phyloP scores from a whole-genome alignment of 2,329 filamentous ascomycete species.

The Xylariaceae sp. region DNA sequence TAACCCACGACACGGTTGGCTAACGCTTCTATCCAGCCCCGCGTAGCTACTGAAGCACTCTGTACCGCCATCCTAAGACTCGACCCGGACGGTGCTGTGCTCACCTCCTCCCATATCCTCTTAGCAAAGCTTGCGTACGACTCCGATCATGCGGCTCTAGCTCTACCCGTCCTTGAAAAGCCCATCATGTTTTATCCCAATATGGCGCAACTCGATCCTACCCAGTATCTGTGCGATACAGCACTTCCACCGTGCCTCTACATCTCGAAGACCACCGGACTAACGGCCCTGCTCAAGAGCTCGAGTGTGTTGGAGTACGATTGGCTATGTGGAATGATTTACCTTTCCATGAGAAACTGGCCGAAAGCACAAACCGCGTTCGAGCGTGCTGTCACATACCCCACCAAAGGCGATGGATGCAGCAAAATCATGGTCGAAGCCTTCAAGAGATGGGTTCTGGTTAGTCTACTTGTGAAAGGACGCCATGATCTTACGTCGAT shows the following conservation, averaged over 20 bases:
- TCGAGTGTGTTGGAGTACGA: constrained; percentile 62
- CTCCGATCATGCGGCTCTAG: constrained; percentile 48
- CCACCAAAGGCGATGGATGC: constrained; percentile 54
- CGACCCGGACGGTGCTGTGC: constrained; percentile 60
- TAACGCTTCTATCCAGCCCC: constrained; percentile 35
- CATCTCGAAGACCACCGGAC: constrained; percentile 53
- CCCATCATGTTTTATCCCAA: constrained; percentile 61
- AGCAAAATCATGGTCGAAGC: constrained; percentile 81
- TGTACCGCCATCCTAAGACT: constrained; percentile 56
- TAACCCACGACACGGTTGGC: constrained; percentile 16
- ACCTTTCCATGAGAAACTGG: constrained; percentile 59
- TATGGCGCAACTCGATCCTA: constrained; percentile 35
- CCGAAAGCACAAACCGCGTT: constrained; percentile 56
- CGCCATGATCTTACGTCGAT: constrained; percentile 50
- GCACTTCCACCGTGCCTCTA: constrained; percentile 47
- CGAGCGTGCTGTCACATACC: constrained; percentile 61
- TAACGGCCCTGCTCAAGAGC: constrained; percentile 50
- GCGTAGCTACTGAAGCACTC: constrained; percentile 42
- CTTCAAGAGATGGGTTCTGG: constrained; percentile 85
- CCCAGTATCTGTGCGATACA: constrained; percentile 42
- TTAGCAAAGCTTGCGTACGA: constrained; percentile 56
- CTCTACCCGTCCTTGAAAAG: constrained; percentile 57
- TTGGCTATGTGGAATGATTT: constrained; percentile 58
- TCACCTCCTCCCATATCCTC: constrained; percentile 58
- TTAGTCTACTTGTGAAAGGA: constrained; percentile 67